phyloP scores from a whole-genome alignment of 352 stramenopile genomes.

The Pythium chondricola region DNA sequence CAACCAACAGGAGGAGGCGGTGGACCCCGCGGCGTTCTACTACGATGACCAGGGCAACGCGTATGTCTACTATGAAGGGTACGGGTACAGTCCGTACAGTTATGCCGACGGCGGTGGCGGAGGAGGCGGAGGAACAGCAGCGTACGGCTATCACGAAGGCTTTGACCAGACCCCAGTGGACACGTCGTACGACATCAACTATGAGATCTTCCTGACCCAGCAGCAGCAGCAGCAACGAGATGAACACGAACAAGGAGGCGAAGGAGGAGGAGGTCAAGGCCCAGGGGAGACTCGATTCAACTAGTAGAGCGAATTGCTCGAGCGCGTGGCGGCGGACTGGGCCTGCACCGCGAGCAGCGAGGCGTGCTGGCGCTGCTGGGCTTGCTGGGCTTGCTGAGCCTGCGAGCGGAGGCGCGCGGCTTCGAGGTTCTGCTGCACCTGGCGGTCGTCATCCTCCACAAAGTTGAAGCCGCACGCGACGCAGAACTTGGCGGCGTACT shows the following conservation, averaged over 20 bases:
- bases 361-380: constrained; percentile 57
- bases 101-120: not conserved
- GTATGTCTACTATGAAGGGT: constrained; percentile 8
- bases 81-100: not conserved
- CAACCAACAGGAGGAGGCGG: constrained; percentile 1
- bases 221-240: constrained; percentile 24
- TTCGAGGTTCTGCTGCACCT: constrained; percentile 72
- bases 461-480: constrained; percentile 79
- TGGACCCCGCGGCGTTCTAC: not conserved
- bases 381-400: constrained; percentile 40
- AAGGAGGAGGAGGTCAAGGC: constrained; percentile 4
- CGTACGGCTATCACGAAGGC: constrained; percentile 4
- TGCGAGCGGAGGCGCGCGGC: constrained; percentile 45
- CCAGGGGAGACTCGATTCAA: no score
- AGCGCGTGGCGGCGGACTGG: constrained; percentile 6
- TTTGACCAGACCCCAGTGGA: constrained; percentile 29
- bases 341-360: constrained; percentile 66
- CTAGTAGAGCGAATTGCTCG: constrained; percentile 17
- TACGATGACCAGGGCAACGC: constrained; percentile 3
- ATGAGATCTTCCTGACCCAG: constrained; percentile 66
- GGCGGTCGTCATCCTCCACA: constrained; percentile 62
- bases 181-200: constrained; percentile 61
- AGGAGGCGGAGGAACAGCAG: not conserved
- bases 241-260: constrained; percentile 5
- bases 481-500: constrained; percentile 75